Base-by-base conservation (phyloP, 495 filamentous ascomycete species). In the Parathielavia hyrcaniae region DNA sequence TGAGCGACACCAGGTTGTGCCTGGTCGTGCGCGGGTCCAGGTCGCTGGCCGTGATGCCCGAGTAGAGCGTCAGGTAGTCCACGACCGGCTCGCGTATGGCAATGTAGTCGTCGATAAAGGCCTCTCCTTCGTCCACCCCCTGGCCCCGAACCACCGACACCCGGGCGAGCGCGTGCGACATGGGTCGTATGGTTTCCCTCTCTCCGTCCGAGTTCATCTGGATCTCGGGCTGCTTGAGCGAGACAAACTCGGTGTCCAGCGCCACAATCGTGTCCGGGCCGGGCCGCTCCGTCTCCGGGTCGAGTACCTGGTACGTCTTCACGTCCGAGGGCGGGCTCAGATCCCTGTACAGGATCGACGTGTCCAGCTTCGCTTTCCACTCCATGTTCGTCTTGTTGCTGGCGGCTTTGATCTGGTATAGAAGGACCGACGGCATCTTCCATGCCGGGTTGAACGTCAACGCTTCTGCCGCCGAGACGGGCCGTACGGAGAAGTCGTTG, bases 91-190 rank as follows among this genome's bases (percentile, higher is more conserved):
- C 93, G 20, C 85, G 83, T 56, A 91, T 90, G 19, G 82, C 84
- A 57, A 99, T 96, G 72, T 97, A 97, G 69, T 99, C 93, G 67
- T 99, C 93, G 45, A 99, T 91, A 68, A 97, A 97, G 0, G 93
- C 87, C 0, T 86, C 71, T 10, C 89, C 89, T 71, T 92, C 88
- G 22, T 83, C 69, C 51, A 83, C 76, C 38, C 89, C 91, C 2
- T 80, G 73, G 14, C 89, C 93, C 43, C 93, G 80, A 16, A 97
- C 77, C 2, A 95, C 90, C 6, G 90, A 96, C 8, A 93, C 90
- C 55, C 93, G 81, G 22, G 91, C 93, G 35, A 97, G 78, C 1
- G 89, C 92, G 56, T 89, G 84, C 40, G 88, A 87, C 50, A 81
- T 88, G 11, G 93, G 93, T 9, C 90, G 80, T 12, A 96, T 87